phyloP scores from a whole-genome alignment of 2,329 filamentous ascomycete genomes.

The Aureobasidium vineae region DNA sequence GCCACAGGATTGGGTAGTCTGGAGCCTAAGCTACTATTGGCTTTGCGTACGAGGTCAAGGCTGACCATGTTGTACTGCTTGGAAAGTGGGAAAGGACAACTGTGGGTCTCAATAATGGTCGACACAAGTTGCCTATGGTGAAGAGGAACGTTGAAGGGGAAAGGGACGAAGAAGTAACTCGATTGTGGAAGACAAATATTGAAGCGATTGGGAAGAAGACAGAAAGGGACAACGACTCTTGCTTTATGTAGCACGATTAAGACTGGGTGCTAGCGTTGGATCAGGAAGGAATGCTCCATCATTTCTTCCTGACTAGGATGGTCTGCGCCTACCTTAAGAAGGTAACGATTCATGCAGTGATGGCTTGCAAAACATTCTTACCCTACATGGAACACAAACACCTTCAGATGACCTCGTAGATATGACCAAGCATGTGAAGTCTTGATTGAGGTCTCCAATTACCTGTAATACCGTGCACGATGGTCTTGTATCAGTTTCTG shows the following conservation, averaged over 20 bases:
- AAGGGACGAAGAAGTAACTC: neutral
- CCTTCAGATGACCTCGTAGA: neutral
- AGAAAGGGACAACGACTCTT: neutral
- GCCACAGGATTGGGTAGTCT: constrained; percentile 25
- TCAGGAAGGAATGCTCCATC: neutral
- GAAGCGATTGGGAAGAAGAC: neutral
- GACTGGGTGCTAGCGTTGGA: neutral
- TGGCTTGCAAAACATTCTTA: neutral
- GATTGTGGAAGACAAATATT: neutral
- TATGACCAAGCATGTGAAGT: neutral
- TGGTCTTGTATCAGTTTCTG: neutral
- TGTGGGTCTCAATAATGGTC: no score
- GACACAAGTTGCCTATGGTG: no score
- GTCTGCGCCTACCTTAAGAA: neutral
- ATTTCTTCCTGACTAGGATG: neutral
- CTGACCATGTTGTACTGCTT: neutral
- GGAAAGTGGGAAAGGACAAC: neutral
- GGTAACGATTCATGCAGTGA: neutral
- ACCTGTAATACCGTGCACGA: neutral
- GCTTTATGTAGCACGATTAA: neutral
- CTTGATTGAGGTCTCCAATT: neutral
- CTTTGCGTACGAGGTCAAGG: constrained; percentile 3
- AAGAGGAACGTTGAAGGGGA: neutral
- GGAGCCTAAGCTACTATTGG: neutral
- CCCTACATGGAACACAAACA: neutral